A percentile compares a stretch with the other conserved stretches of the same genome.
Conservation (phyloP, 2,329 filamentous ascomycete species). For the Calonectria hawksworthii region DNA sequence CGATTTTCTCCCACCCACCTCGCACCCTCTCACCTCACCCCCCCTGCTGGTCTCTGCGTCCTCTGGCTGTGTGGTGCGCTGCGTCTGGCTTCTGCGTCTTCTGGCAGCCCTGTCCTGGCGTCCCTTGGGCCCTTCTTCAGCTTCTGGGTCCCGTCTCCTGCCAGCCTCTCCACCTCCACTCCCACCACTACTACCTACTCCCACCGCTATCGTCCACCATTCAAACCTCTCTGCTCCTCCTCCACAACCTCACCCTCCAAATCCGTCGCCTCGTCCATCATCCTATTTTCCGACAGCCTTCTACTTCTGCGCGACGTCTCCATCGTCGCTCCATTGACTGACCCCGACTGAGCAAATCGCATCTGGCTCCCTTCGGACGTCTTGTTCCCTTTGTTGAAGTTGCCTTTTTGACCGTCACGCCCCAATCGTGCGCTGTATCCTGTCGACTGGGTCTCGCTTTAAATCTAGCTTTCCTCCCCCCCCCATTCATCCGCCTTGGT, state of each 20-base stretch:
- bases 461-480: conserved; percentile 15
- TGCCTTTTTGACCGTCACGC: conserved; percentile 29
- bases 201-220: conserved; percentile 12
- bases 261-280: conserved; percentile 6
- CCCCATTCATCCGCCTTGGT: conserved; percentile 21
- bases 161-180: conserved; percentile 20
- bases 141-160: conserved; percentile 16
- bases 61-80: not conserved
- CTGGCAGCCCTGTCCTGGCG: conserved; percentile 8
- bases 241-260: conserved; percentile 21
- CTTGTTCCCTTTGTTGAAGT: conserved; percentile 16
- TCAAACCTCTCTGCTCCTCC: conserved; percentile 12
- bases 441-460: not conserved
- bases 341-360: not conserved
- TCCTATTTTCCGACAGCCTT: conserved; percentile 24
- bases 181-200: conserved; percentile 8
- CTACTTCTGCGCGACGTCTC: conserved; percentile 24
- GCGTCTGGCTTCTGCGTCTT: conserved; percentile 16
- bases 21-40: conserved; percentile 10
- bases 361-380: not conserved
- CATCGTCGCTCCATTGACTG: conserved; percentile 36
- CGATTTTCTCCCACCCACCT: conserved; percentile 10
- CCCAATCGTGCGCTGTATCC: conserved; percentile 31
- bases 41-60: conserved; percentile 9
- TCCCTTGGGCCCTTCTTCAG: conserved; percentile 5